These are phyloP conservation scores for Aspergillus pseudonomiae DNA, from an alignment of 2,329 filamentous ascomycete species.

Conservation along the genomic window DNA sequence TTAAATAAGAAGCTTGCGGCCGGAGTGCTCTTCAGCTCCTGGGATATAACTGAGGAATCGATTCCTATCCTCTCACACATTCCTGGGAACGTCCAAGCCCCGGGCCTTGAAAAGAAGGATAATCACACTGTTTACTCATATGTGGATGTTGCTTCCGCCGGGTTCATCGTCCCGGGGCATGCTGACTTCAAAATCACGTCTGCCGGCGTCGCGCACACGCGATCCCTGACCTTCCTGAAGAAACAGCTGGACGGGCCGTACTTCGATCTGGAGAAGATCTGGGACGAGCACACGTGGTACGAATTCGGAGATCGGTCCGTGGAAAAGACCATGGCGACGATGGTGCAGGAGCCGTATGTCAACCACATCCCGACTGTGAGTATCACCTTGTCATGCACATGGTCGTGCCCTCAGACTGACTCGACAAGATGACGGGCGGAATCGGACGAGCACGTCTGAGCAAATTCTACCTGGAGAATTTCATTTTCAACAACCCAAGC, in stretches of 20 bases:
- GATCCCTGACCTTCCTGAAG: constrained; percentile 68
- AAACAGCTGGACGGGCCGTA: constrained; percentile 63
- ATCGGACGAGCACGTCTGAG: constrained; percentile 66
- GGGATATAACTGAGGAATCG: constrained; percentile 8
- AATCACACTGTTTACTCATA: constrained; percentile 43
- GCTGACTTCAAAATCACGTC: constrained; percentile 55
- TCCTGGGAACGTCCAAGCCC: constrained; percentile 3
- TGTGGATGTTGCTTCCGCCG: constrained; percentile 45
- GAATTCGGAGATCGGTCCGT: constrained; percentile 72
- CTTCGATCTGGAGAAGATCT: constrained; percentile 76
- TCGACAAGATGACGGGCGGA: constrained; percentile 60
- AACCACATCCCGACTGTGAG: constrained; percentile 73
- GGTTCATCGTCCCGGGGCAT: constrained; percentile 56
- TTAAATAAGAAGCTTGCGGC: constrained; percentile 9
- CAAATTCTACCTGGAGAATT: constrained; percentile 71
- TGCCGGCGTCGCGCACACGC: constrained; percentile 67
- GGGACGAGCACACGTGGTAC: constrained; percentile 75
- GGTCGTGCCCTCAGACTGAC: neutral
- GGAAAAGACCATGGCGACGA: constrained; percentile 76
- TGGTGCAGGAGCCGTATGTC: constrained; percentile 78
- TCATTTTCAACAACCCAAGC: constrained; percentile 72
- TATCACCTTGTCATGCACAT: neutral
- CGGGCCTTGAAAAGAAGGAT: neutral
- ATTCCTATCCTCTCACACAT: constrained; percentile 22
- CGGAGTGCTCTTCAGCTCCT: constrained; percentile 24